phyloP scores from a whole-genome alignment of 2,329 filamentous ascomycete species.

The Fusarium coffeatum region DNA sequence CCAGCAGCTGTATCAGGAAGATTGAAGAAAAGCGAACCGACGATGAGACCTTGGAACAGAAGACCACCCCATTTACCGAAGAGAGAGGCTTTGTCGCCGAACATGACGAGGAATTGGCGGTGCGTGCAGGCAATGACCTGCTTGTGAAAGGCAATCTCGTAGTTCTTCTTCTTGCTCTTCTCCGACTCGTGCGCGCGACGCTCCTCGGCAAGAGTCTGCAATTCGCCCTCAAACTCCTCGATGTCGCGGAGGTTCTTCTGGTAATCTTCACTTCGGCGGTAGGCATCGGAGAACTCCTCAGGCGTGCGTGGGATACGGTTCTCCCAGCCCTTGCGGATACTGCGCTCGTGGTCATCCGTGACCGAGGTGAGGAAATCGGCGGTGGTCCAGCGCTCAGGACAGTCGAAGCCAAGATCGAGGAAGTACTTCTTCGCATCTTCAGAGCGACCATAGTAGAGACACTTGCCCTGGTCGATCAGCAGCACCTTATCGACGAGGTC shows the following conservation, averaged over 20 bases:
- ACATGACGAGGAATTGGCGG: constrained; percentile 82
- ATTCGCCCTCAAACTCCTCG: constrained; percentile 71
- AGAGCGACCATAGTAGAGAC: constrained; percentile 76
- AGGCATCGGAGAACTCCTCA: constrained; percentile 73
- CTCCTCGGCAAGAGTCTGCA: constrained; percentile 58
- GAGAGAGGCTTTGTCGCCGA: constrained; percentile 79
- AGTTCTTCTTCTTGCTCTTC: constrained; percentile 74
- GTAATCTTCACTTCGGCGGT: constrained; percentile 71
- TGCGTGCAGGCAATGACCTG: constrained; percentile 78
- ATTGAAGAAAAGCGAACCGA: constrained; percentile 83
- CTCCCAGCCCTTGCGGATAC: constrained; percentile 74
- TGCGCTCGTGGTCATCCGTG: constrained; percentile 77
- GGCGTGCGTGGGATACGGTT: constrained; percentile 75
- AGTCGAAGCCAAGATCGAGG: constrained; percentile 76
- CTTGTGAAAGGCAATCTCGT: constrained; percentile 79
- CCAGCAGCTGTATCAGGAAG: constrained; percentile 68
- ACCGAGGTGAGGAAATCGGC: constrained; percentile 83
- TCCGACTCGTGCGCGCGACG: constrained; percentile 72
- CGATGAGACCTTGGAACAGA: constrained; percentile 77
- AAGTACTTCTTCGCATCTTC: constrained; percentile 76
- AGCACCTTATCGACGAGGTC: constrained; percentile 80
- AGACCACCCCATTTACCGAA: constrained; percentile 86
- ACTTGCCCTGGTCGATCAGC: constrained; percentile 77
- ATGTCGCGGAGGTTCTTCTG: constrained; percentile 71
- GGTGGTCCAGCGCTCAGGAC: constrained; percentile 76